Percentiles rank a stretch among this genome's conserved stretches.
These are phyloP conservation scores for Cucurbita pepo DNA, from an alignment of 306 rosid species.

Conservation along the genomic window DNA sequence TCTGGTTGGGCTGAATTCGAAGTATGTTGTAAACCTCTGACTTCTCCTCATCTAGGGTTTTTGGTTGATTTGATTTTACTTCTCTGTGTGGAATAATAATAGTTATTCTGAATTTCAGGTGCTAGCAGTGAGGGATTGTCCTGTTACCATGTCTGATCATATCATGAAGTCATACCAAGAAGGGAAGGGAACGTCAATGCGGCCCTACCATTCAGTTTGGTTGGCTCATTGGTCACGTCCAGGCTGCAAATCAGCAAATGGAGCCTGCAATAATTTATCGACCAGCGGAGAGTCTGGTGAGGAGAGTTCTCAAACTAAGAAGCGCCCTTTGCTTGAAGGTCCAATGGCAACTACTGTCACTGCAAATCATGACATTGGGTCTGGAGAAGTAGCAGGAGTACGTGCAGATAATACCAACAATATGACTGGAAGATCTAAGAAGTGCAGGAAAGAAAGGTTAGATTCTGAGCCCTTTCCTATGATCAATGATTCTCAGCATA, in stretches of 20 bases:
- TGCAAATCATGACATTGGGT: slow-evolving; percentile 13
- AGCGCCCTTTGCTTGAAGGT: slow-evolving; percentile 13
- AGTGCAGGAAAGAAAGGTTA: slow-evolving; percentile 12
- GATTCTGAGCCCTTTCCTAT: slow-evolving; percentile 40
- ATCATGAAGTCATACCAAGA: slow-evolving; percentile 12
- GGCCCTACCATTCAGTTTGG: slow-evolving; percentile 36
- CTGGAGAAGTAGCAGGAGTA: slow-evolving; percentile 25
- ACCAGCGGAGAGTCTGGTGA: slow-evolving; percentile 19
- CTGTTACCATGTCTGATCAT: slow-evolving; percentile 33
- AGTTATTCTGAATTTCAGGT: not conserved
- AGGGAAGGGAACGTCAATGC: slow-evolving; percentile 19
- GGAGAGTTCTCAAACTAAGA: slow-evolving; percentile 19
- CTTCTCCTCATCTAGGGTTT: not conserved
- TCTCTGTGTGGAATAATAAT: not conserved
- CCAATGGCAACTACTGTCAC: slow-evolving; percentile 8
- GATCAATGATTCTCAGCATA: slow-evolving; percentile 24
- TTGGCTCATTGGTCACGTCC: slow-evolving; percentile 55
- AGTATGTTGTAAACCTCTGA: not conserved
- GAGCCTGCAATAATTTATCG: slow-evolving; percentile 8
- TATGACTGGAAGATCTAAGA: slow-evolving; percentile 13
- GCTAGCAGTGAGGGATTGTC: not conserved
- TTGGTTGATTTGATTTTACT: not conserved
- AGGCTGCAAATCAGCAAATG: slow-evolving; percentile 26
- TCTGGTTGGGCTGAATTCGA: not conserved
- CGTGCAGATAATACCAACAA: slow-evolving; percentile 5